Evolutionary conservation across 176 grass and related monocot species (phyloP).

Genomic region (Aegilops speltoides): DNA sequence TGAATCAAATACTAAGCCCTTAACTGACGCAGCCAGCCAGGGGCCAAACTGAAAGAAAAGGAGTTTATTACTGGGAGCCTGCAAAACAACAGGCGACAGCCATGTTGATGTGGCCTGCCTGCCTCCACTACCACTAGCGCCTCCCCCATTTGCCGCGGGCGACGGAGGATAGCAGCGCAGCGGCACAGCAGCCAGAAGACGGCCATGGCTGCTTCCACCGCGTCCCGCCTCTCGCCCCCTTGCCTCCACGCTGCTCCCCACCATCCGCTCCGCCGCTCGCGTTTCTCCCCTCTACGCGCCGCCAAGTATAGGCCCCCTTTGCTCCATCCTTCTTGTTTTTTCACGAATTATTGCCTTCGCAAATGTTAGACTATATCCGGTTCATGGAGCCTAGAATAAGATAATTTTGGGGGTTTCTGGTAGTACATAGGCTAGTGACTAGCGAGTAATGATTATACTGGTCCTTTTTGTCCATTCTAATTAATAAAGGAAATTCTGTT

Average conservation of each 20-base stretch:
- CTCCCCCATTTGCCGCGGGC: conserved; percentile 16
- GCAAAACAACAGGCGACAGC: not conserved
- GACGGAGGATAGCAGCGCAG: conserved; percentile 27
- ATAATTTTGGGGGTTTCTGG: too few relatives aligned
- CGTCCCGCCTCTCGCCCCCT: conserved; percentile 32
- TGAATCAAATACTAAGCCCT: not conserved
- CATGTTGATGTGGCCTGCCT: conserved; percentile 27
- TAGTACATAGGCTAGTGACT: not conserved
- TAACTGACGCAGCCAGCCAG: not conserved
- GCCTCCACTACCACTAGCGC: conserved; percentile 31
- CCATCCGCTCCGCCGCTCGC: not conserved
- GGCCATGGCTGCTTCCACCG: conserved; percentile 39
- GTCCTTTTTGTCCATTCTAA: not conserved
- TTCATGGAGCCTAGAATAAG: too few relatives aligned
- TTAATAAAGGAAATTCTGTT: not conserved
- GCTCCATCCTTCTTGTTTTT: not conserved
- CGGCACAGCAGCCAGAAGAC: not conserved
- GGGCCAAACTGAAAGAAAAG: not conserved
- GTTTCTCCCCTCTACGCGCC: conserved; percentile 37
- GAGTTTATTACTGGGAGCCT: not conserved
- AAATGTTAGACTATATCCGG: not conserved
- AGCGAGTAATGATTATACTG: not conserved
- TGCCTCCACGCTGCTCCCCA: not conserved
- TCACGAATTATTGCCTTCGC: not conserved
- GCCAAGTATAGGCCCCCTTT: conserved; percentile 31